Percentiles rank a stretch among this genome's conserved stretches.
phyloP scores from a whole-genome alignment of 192 early-diverging fungal species.

The Fimicolochytrium jonesii region DNA sequence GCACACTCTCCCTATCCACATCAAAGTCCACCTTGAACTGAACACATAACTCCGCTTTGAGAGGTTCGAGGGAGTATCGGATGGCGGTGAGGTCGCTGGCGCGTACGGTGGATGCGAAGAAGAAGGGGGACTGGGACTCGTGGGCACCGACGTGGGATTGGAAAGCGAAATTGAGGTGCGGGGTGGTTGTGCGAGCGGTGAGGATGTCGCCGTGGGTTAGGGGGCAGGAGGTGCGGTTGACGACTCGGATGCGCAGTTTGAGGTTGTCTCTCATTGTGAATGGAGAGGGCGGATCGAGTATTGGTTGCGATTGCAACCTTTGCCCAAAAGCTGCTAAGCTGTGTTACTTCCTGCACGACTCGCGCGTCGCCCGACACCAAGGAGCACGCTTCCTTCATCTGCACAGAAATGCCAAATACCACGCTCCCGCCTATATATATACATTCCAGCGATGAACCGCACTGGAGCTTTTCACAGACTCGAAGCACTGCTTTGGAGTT shows the following conservation, averaged over 20 bases:
- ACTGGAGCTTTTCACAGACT: too few species aligned
- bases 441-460: too few species aligned
- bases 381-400: too few species aligned
- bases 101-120: not conserved
- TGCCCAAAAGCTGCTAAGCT: too few species aligned
- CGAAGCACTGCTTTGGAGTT: too few species aligned
- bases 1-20: not conserved
- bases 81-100: not conserved
- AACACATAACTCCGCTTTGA: slow-evolving; percentile 1
- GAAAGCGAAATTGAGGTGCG: not conserved
- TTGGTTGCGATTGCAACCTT: too few species aligned
- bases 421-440: too few species aligned
- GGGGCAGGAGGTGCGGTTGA: slow-evolving; percentile 1
- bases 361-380: too few species aligned
- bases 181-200: not conserved
- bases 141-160: not conserved
- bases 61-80: not conserved
- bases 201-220: slow-evolving; percentile 1
- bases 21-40: not conserved
- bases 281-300: not conserved
- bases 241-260: not conserved
- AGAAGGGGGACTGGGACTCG: not conserved
- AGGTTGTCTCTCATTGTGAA: not conserved
- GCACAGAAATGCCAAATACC: too few species aligned
- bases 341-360: too few species aligned